phyloP scores from a whole-genome alignment of 2,329 filamentous ascomycete genomes.

The Albifimbria verrucaria region DNA sequence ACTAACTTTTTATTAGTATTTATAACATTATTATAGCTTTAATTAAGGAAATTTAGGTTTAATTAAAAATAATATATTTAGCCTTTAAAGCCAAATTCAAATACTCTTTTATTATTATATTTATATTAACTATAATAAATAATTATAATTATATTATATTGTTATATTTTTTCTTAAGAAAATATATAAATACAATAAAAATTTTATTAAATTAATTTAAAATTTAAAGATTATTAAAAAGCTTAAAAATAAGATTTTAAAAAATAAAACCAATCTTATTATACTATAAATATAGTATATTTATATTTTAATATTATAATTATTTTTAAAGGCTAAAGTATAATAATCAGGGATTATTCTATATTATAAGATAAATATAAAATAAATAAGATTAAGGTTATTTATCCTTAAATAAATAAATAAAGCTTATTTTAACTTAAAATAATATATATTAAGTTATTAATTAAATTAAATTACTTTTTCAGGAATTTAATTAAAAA shows the following conservation, averaged over 20 bases:
- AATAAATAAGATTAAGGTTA: too few species aligned
- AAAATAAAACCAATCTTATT: neutral
- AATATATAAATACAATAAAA: neutral
- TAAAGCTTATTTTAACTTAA: too few species aligned
- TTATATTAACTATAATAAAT: too few species aligned
- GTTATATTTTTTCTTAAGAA: neutral
- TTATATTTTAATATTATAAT: neutral
- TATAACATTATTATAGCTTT: constrained; percentile 1
- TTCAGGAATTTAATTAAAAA: too few species aligned
- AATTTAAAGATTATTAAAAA: neutral
- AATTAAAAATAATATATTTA: neutral
- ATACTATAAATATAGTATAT: neutral
- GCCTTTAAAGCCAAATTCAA: too few species aligned
- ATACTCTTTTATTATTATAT: constrained; percentile 4
- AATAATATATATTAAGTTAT: too few species aligned
- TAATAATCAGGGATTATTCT: too few species aligned
- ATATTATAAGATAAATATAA: too few species aligned
- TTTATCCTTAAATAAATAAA: too few species aligned
- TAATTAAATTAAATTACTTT: too few species aligned
- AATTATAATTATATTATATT: constrained; percentile 1
- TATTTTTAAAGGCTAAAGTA: too few species aligned
- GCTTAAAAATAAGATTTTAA: neutral
- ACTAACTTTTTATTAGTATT: neutral
- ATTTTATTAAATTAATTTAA: constrained; percentile 1
- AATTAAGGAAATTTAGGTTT: constrained; percentile 2